Conservation (phyloP, 139 green algal species). For the Raphidocelis subcapitata region DNA sequence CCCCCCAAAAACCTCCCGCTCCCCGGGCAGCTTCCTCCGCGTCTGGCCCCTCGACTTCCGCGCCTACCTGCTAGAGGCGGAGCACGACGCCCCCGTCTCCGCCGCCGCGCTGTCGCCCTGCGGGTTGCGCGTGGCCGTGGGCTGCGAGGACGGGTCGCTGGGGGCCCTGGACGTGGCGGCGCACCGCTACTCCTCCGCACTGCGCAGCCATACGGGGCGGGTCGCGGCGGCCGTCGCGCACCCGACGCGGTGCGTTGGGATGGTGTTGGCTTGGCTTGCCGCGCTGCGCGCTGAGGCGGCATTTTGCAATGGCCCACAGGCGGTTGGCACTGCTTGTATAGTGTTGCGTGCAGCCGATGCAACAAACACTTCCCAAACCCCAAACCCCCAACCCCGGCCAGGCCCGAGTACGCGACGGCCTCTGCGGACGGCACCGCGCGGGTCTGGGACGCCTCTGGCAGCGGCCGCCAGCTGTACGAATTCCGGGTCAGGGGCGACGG, state of each 20-base stretch:
- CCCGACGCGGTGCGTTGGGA: slow-evolving; percentile 40
- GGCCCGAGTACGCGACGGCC: slow-evolving; percentile 53
- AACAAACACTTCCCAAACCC: no score
- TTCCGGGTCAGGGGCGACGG: slow-evolving; percentile 39
- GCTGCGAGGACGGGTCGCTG: slow-evolving; percentile 67
- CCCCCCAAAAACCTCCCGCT: no score
- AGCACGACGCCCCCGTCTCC: slow-evolving; percentile 73
- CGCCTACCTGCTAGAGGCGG: slow-evolving; percentile 74
- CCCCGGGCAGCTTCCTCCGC: no score
- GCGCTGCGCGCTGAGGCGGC: no score
- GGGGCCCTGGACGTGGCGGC: slow-evolving; percentile 70
- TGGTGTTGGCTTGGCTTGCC: background rate
- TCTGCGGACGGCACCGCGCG: slow-evolving; percentile 68
- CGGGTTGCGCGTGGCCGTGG: slow-evolving; percentile 61
- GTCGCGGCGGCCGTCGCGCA: slow-evolving; percentile 59
- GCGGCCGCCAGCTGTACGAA: slow-evolving; percentile 63
- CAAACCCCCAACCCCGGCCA: slow-evolving; percentile 21
- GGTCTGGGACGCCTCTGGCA: slow-evolving; percentile 60
- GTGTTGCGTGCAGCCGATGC: background rate
- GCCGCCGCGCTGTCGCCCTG: slow-evolving; percentile 53
- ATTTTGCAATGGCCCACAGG: background rate
- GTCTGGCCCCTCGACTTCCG: slow-evolving; percentile 81
- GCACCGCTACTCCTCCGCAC: slow-evolving; percentile 64
- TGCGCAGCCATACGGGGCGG: slow-evolving; percentile 67
- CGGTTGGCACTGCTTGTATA: background rate